These are phyloP conservation scores for Solanum ossicruentum DNA, from an alignment of 257 asterid genomes.

Conservation along the genomic window DNA sequence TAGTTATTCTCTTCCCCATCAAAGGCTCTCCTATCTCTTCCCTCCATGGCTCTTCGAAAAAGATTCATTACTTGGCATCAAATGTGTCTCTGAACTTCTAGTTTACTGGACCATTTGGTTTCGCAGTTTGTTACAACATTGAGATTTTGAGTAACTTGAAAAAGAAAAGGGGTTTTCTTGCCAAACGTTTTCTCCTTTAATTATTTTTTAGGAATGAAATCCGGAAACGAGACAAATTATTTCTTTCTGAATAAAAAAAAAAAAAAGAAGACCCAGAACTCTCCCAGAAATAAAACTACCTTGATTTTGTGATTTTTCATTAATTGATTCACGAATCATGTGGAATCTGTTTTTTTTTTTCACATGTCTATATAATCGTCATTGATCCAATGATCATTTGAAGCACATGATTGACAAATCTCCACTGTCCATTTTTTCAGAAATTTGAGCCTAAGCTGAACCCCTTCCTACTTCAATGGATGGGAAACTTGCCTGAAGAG, in stretches of 20 bases:
- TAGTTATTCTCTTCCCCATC: not conserved
- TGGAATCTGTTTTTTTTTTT: not conserved
- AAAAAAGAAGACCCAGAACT: not conserved
- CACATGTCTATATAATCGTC: not conserved
- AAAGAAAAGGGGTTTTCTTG: not conserved
- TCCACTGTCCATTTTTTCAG: slow-evolving; percentile 21
- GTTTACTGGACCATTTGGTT: not conserved
- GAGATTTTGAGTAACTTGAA: not conserved
- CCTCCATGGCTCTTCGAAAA: not conserved
- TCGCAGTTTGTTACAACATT: not conserved
- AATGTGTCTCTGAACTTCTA: not conserved
- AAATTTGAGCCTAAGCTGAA: slow-evolving; percentile 89
- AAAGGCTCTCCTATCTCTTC: not conserved
- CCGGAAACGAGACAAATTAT: not conserved
- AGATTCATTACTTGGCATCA: not conserved
- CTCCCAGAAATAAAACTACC: not conserved
- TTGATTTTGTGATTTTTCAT: not conserved
- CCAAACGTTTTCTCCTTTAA: not conserved
- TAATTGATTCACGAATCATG: not conserved
- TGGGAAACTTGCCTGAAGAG: slow-evolving; percentile 79
- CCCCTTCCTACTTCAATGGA: slow-evolving; percentile 78
- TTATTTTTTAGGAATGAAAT: not conserved
- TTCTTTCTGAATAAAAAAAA: not conserved
- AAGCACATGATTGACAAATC: not conserved
- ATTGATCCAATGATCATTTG: not conserved